phyloP scores from a whole-genome alignment of 2,329 filamentous ascomycete genomes.

The Microsporum ferrugineum region DNA sequence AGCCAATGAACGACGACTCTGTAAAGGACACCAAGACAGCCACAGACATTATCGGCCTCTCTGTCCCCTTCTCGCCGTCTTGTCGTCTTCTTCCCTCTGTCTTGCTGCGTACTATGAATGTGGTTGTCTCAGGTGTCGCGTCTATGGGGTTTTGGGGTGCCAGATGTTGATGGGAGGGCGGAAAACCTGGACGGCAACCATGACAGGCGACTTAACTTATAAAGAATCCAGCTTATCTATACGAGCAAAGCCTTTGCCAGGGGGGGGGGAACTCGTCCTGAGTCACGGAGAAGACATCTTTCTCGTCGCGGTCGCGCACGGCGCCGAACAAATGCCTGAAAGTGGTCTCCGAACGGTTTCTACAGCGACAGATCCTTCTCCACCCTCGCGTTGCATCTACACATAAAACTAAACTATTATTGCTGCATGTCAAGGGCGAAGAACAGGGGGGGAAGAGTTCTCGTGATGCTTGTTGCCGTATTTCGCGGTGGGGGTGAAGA shows the following conservation, averaged over 20 bases:
- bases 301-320: not conserved
- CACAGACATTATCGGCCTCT: not conserved
- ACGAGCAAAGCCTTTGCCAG: too few species aligned
- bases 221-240: too few species aligned
- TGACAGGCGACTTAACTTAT: too few species aligned
- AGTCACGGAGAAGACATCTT: too few species aligned
- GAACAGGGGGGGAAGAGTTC: slow-evolving; percentile 26
- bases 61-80: not conserved
- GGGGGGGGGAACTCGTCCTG: too few species aligned
- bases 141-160: too few species aligned
- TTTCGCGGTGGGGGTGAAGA: not conserved
- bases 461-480: slow-evolving; percentile 20
- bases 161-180: too few species aligned
- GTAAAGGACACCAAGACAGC: not conserved
- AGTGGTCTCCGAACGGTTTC: not conserved
- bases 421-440: not conserved
- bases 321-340: not conserved
- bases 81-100: not conserved
- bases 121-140: not conserved
- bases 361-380: not conserved
- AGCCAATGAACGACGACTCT: not conserved
- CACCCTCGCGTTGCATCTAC: not conserved
- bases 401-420: not conserved
- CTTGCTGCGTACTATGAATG: not conserved
- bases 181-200: too few species aligned